These are phyloP conservation scores for Manihot esculenta DNA, from an alignment of 441 rosid genomes.

Conservation along the genomic window DNA sequence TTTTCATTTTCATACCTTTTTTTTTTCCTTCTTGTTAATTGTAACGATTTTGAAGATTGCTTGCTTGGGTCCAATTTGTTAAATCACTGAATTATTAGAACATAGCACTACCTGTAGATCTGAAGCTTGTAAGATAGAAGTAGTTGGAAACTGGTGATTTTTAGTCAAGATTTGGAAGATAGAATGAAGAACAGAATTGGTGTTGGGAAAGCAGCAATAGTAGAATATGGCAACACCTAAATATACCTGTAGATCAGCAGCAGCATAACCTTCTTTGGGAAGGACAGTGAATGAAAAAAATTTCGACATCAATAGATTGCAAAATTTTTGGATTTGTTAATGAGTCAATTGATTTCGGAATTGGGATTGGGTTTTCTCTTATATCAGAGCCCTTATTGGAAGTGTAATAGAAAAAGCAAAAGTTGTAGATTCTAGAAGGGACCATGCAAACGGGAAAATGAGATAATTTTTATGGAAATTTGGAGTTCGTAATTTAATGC, in stretches of 20 bases:
- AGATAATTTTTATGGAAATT: neutral
- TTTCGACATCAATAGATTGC: no score
- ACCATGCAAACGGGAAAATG: neutral
- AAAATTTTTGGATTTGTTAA: neutral
- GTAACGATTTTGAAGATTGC: no score
- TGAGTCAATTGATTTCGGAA: neutral
- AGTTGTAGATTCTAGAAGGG: neutral
- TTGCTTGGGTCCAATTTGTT: no score
- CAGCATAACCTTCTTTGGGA: no score
- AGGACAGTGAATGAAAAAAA: no score
- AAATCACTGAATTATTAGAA: no score
- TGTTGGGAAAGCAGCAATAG: neutral
- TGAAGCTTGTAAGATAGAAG: neutral
- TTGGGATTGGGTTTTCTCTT: neutral
- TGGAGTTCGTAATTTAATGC: neutral
- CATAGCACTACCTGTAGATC: neutral
- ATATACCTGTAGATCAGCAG: no score
- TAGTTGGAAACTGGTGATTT: neutral
- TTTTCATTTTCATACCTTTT: neutral
- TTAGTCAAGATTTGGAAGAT: neutral
- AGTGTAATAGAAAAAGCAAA: neutral
- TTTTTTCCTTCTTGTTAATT: neutral
- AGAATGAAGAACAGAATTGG: neutral
- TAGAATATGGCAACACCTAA: neutral
- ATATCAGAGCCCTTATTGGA: neutral